Evolutionary conservation across 495 filamentous ascomycete species (phyloP).

Genomic region (Hypomontagnella submonticulosa): DNA sequence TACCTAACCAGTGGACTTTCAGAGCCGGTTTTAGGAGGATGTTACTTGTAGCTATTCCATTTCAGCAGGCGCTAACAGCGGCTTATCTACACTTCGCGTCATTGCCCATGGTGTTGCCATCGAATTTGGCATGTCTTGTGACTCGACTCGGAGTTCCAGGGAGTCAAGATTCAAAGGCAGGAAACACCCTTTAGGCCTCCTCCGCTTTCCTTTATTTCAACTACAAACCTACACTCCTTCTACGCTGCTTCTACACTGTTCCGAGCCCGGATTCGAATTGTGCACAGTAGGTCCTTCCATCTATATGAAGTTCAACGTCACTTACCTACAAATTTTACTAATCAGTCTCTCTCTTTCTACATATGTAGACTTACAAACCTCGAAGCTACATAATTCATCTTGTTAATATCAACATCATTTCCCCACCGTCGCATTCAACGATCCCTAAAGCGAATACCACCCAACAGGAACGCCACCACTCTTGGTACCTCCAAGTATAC

Average conservation of each 20-base stretch:
- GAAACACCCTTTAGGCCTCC: constrained; percentile 7
- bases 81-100: constrained; percentile 36
- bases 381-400: too few relatives aligned
- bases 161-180: constrained; percentile 20
- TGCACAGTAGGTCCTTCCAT: too few relatives aligned
- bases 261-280: too few relatives aligned
- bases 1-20: background rate
- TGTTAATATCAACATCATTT: too few relatives aligned
- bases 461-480: background rate
- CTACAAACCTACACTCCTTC: background rate
- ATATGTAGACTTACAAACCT: too few relatives aligned
- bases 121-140: constrained; percentile 33
- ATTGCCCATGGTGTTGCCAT: constrained; percentile 15
- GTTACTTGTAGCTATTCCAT: background rate
- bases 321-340: too few relatives aligned
- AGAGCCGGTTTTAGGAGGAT: background rate
- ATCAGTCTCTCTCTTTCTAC: too few relatives aligned
- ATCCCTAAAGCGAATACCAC: background rate
- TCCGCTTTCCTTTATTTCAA: constrained; percentile 25
- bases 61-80: constrained; percentile 18
- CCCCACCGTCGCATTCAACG: too few relatives aligned
- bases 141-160: constrained; percentile 24
- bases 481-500: background rate
- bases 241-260: too few relatives aligned
- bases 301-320: too few relatives aligned